A percentile compares a stretch with the other conserved stretches of the same genome.
Conservation (phyloP, 2,329 filamentous ascomycete species). For the Xylaria digitata region DNA sequence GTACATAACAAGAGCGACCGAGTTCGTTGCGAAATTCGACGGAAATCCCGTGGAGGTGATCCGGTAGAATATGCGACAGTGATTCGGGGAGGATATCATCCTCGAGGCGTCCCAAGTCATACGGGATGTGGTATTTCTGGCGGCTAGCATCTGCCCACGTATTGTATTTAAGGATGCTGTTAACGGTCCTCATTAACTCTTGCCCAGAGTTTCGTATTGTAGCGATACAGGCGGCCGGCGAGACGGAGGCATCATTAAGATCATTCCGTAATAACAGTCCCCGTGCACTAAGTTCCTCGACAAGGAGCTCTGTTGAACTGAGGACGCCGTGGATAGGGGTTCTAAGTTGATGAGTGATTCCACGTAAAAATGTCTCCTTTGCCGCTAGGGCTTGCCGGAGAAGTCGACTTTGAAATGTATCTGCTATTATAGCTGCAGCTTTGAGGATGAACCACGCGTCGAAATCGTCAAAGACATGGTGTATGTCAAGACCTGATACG, state of each 20-base stretch:
- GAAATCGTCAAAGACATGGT: conserved; percentile 32
- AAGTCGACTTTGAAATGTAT: conserved; percentile 20
- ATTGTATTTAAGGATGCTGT: conserved; percentile 30
- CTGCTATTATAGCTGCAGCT: conserved; percentile 30
- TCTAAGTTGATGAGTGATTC: conserved; percentile 30
- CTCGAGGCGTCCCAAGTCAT: conserved; percentile 24
- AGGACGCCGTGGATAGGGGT: conserved; percentile 28
- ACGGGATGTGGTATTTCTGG: conserved; percentile 4
- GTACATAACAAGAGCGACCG: background rate
- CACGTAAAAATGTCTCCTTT: conserved; percentile 31
- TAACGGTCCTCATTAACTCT: conserved; percentile 28
- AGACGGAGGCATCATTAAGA: conserved; percentile 1
- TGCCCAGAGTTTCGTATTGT: conserved; percentile 29
- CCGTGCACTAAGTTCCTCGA: conserved; percentile 17
- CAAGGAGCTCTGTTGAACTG: conserved; percentile 24
- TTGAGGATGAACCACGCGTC: conserved; percentile 32
- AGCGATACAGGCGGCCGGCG: conserved; percentile 9
- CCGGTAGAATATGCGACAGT: conserved; percentile 12
- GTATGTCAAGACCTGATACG: conserved; percentile 31
- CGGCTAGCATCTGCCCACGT: conserved; percentile 16
- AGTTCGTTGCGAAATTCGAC: conserved; percentile 31
- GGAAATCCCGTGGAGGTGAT: conserved; percentile 19
- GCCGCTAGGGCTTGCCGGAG: conserved; percentile 24
- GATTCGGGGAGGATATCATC: conserved; percentile 21
- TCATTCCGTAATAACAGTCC: conserved; percentile 3